Percentiles rank a stretch among this genome's conserved stretches.
Conservation (phyloP, 495 filamentous ascomycete species). For the Tuber aestivum region DNA sequence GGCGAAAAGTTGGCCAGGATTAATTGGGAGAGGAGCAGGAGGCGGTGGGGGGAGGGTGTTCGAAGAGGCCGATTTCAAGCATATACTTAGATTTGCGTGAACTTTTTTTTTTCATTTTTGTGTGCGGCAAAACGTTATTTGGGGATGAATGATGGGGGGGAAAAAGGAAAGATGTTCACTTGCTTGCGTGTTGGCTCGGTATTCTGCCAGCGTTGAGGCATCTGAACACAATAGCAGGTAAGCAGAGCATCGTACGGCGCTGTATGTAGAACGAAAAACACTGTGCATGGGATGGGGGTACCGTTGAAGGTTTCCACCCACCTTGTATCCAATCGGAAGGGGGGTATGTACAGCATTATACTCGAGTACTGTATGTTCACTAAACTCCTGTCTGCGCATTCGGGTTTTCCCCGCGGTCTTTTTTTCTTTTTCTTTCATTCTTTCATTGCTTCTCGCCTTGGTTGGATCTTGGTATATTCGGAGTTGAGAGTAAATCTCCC, state of each 20-base stretch:
- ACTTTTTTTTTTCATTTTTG: background rate
- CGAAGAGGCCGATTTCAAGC: background rate
- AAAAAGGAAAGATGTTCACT: background rate
- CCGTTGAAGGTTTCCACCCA: background rate
- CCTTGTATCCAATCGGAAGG: too few relatives aligned
- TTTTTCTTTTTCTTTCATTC: too few relatives aligned
- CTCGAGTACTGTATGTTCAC: too few relatives aligned
- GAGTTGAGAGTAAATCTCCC: too few relatives aligned
- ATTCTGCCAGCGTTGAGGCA: background rate
- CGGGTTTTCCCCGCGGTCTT: too few relatives aligned
- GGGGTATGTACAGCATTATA: too few relatives aligned
- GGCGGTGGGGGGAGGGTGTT: background rate
- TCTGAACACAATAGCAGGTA: background rate
- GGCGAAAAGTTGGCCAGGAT: background rate
- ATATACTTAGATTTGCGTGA: background rate
- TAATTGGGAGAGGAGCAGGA: conserved; percentile 5
- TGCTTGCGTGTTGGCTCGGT: background rate
- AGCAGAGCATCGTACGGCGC: too few relatives aligned
- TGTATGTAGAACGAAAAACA: background rate
- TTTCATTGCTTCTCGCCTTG: too few relatives aligned
- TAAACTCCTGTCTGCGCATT: too few relatives aligned
- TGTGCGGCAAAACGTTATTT: background rate
- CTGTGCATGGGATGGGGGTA: background rate
- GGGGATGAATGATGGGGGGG: background rate
- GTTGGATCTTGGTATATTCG: too few relatives aligned